Percentiles rank a stretch among this genome's conserved stretches.
These are phyloP conservation scores for Cutaneotrichosporon curvatum DNA, from an alignment of 1,284 basidiomycete genomes.

Conservation along the genomic window DNA sequence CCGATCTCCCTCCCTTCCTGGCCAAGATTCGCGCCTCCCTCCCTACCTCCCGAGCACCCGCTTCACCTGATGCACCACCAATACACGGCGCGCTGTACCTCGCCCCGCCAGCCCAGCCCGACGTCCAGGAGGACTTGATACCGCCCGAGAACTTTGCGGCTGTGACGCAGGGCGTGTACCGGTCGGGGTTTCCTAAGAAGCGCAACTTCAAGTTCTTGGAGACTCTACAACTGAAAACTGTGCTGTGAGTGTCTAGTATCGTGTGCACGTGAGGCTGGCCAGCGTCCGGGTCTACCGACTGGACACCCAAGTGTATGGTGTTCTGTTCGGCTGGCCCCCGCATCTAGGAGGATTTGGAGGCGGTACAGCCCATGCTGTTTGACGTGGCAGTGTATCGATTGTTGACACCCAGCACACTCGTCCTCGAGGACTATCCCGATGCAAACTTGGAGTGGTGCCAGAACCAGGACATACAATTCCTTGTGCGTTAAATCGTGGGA, in stretches of 20 bases:
- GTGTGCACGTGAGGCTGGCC: too few species aligned
- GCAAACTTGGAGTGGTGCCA: constrained; percentile 50
- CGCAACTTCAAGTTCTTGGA: constrained; percentile 52
- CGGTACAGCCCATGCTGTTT: not conserved
- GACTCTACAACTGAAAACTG: constrained; percentile 50
- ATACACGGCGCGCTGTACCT: constrained; percentile 38
- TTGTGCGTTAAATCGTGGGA: too few species aligned
- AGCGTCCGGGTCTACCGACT: too few species aligned
- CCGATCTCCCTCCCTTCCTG: constrained; percentile 19
- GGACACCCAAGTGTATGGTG: too few species aligned
- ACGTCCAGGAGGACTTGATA: constrained; percentile 38
- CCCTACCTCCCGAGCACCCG: not conserved
- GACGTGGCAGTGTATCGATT: too few species aligned
- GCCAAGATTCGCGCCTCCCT: constrained; percentile 20
- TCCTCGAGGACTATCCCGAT: constrained; percentile 53
- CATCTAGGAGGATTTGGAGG: not conserved
- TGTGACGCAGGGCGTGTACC: constrained; percentile 49
- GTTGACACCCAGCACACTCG: constrained; percentile 39
- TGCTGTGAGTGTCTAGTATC: constrained; percentile 40
- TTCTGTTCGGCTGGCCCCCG: too few species aligned
- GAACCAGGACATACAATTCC: constrained; percentile 42
- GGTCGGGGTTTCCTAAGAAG: constrained; percentile 51
- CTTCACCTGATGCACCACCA: not conserved
- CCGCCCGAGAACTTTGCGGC: constrained; percentile 44
- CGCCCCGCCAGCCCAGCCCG: constrained; percentile 38